These are phyloP conservation scores for Aaosphaeria pasadenensis DNA, from an alignment of 2,329 filamentous ascomycete species.

Conservation along the genomic window DNA sequence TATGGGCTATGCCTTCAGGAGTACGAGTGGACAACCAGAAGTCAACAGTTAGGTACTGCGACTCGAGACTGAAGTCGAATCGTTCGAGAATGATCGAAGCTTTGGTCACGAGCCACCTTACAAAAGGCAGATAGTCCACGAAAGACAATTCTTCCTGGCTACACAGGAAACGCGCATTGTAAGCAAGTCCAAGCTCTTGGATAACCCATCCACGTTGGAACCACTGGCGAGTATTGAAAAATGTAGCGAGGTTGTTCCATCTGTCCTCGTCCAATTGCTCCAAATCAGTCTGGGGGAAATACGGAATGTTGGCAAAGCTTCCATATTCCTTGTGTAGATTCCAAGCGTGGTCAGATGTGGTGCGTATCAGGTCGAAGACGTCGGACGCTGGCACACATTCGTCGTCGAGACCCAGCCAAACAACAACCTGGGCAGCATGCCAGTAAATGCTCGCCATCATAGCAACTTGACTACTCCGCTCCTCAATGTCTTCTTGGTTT, in stretches of 20 bases:
- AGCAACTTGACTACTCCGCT: conserved; percentile 6
- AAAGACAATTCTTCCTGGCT: not conserved
- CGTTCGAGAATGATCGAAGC: not conserved
- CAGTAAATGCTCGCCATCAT: conserved; percentile 9
- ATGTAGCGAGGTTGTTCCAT: not conserved
- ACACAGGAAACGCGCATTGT: not conserved
- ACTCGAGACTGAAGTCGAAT: not conserved
- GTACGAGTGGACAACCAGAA: not conserved
- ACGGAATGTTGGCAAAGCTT: not conserved
- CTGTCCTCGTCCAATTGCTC: not conserved
- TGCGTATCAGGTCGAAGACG: not conserved
- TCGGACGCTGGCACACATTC: not conserved
- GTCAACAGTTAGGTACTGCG: not conserved
- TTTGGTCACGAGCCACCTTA: not conserved
- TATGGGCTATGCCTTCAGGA: not conserved
- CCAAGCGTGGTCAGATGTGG: not conserved
- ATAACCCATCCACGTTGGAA: conserved; percentile 13
- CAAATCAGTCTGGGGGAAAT: not conserved
- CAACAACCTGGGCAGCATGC: not conserved
- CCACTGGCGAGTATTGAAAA: conserved; percentile 4
- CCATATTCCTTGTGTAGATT: not conserved
- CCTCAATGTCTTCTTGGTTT: conserved; percentile 6
- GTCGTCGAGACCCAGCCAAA: conserved; percentile 10
- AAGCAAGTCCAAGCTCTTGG: conserved; percentile 8
- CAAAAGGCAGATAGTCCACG: not conserved